Conservation (phyloP, 345 rosid species). For the Diplotaxis tenuifolia region DNA sequence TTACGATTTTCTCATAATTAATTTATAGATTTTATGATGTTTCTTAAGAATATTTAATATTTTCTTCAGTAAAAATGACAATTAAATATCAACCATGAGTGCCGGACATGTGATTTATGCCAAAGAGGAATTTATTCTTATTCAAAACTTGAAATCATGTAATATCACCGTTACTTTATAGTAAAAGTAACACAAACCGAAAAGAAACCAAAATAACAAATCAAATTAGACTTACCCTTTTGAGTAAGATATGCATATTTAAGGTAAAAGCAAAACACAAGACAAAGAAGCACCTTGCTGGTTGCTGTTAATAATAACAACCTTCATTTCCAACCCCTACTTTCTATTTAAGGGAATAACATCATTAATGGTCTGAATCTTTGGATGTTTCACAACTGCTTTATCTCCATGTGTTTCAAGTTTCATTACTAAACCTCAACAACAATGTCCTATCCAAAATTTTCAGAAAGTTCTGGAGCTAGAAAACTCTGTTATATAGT, state of each 20-base stretch:
- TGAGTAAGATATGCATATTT: background rate
- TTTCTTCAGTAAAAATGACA: background rate
- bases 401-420: background rate
- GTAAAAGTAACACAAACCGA: background rate
- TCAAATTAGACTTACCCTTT: background rate
- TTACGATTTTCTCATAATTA: background rate
- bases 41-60: background rate
- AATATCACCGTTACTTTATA: background rate
- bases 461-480: background rate
- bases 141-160: background rate
- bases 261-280: background rate
- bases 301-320: background rate
- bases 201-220: background rate
- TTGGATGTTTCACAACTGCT: background rate
- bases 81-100: background rate
- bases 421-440: conserved; percentile 11
- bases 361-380: background rate
- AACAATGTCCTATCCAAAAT: background rate
- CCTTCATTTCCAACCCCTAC: background rate
- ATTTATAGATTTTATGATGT: background rate
- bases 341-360: background rate
- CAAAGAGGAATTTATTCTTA: background rate
- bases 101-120: conserved; percentile 22
- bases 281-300: background rate
- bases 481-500: conserved; percentile 7